phyloP scores from a whole-genome alignment of 345 rosid genomes.

The Pseudoturritis turrita region DNA sequence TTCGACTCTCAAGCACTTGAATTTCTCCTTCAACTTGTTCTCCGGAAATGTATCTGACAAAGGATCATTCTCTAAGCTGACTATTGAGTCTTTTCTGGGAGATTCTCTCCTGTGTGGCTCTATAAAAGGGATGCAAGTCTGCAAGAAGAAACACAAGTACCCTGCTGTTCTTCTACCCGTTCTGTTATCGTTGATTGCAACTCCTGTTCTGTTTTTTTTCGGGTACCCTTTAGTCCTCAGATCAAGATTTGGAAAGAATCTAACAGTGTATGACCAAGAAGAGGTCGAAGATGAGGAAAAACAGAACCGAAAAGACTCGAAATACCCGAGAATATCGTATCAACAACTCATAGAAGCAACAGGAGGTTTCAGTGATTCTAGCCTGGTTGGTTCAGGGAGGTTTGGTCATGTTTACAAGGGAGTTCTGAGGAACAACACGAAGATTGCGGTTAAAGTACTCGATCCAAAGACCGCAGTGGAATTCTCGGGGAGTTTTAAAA shows the following conservation, averaged over 20 bases:
- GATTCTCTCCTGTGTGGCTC: conserved; percentile 67
- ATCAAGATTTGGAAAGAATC: conserved; percentile 42
- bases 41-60: conserved; percentile 55
- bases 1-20: conserved; percentile 52
- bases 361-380: conserved; percentile 63
- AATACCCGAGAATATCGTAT: conserved; percentile 64
- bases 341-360: conserved; percentile 73
- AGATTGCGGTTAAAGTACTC: conserved; percentile 79
- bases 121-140: conserved; percentile 62
- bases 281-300: conserved; percentile 51
- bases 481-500: conserved; percentile 59
- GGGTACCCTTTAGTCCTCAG: conserved; percentile 39
- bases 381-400: conserved; percentile 71
- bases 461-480: conserved; percentile 46
- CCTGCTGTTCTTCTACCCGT: conserved; percentile 46
- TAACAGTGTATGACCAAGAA: conserved; percentile 28
- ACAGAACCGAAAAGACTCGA: conserved; percentile 39
- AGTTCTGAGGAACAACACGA: conserved; percentile 64
- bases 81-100: conserved; percentile 63
- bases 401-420: conserved; percentile 91
- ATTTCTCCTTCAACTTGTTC: conserved; percentile 75
- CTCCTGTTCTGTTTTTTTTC: conserved; percentile 44
- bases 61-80: conserved; percentile 59
- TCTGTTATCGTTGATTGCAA: conserved; percentile 47
- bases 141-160: conserved; percentile 42